A percentile compares a stretch with the other conserved stretches of the same genome.
These are phyloP conservation scores for Antrodiella citrinella DNA, from an alignment of 768 basidiomycete species.

Conservation along the genomic window DNA sequence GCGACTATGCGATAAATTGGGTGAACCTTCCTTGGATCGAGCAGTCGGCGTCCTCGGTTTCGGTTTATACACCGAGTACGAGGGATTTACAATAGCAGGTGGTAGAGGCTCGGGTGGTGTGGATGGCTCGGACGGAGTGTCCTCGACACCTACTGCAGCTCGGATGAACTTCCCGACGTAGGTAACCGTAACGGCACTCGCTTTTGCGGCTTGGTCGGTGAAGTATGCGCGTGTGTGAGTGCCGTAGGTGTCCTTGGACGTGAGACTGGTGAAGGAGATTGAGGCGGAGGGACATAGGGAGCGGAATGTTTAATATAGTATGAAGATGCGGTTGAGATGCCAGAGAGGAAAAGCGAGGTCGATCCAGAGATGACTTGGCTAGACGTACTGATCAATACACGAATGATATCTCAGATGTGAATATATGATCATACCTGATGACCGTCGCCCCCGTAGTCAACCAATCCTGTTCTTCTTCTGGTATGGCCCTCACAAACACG, in stretches of 20 bases:
- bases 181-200: constrained; percentile 53
- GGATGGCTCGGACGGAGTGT: not conserved
- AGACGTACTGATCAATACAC: constrained; percentile 3
- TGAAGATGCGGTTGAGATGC: constrained; percentile 52
- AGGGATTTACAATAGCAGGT: constrained; percentile 2
- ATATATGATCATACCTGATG: constrained; percentile 40
- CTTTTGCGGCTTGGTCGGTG: constrained; percentile 57
- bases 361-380: constrained; percentile 64
- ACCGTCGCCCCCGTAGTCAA: constrained; percentile 50
- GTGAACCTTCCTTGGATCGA: not conserved
- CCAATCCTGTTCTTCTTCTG: constrained; percentile 64
- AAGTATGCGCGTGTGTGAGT: constrained; percentile 55
- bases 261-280: constrained; percentile 38
- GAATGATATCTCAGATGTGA: not conserved
- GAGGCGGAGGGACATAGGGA: constrained; percentile 34
- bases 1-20: not conserved
- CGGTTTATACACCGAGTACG: constrained; percentile 8
- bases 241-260: constrained; percentile 39
- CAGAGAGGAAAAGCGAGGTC: constrained; percentile 53
- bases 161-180: constrained; percentile 55
- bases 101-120: not conserved
- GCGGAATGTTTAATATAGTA: constrained; percentile 53
- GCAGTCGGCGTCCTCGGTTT: constrained; percentile 2
- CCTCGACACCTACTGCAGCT: constrained; percentile 41
- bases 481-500: constrained; percentile 53